These are phyloP conservation scores for Daldinia vernicosa DNA, from an alignment of 495 filamentous ascomycete species.

Conservation along the genomic window DNA sequence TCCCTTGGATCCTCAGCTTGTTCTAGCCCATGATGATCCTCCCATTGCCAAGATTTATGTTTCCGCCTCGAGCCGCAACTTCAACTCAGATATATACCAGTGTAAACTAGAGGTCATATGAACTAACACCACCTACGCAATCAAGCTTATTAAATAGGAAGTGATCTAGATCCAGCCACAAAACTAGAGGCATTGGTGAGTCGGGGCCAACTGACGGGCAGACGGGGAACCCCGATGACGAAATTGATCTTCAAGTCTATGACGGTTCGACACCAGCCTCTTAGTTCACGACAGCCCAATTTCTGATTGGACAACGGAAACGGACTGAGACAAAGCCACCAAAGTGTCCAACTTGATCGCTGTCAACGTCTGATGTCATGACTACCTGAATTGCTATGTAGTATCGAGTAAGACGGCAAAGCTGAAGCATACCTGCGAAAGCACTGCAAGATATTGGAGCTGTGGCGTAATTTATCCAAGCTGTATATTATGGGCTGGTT, in stretches of 20 bases:
- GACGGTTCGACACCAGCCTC: conserved; percentile 24
- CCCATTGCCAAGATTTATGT: conserved; percentile 17
- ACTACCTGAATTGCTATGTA: conserved; percentile 5
- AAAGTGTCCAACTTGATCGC: conserved; percentile 23
- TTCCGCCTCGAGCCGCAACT: conserved; percentile 9
- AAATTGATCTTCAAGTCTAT: conserved; percentile 22
- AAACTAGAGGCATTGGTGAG: conserved; percentile 4
- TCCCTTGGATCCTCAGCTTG: neutral
- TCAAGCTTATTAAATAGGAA: conserved; percentile 14
- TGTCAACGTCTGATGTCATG: conserved; percentile 36
- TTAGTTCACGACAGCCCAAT: conserved; percentile 24
- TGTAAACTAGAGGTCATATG: neutral
- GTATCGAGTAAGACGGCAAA: conserved; percentile 7
- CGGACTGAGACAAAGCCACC: conserved; percentile 32
- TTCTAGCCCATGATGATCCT: neutral
- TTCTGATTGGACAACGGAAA: conserved; percentile 36
- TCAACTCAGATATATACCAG: conserved; percentile 10
- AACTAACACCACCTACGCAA: conserved; percentile 34
- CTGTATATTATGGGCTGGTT: conserved; percentile 5
- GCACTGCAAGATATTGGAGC: neutral
- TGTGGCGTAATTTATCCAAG: conserved; percentile 3
- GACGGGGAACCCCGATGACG: conserved; percentile 37
- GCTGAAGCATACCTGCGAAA: conserved; percentile 11
- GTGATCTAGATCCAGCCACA: conserved; percentile 23
- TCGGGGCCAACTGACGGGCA: conserved; percentile 18